Evolutionary conservation across 2,329 filamentous ascomycete genomes (phyloP).

Genomic region (Coniella lustricola): DNA sequence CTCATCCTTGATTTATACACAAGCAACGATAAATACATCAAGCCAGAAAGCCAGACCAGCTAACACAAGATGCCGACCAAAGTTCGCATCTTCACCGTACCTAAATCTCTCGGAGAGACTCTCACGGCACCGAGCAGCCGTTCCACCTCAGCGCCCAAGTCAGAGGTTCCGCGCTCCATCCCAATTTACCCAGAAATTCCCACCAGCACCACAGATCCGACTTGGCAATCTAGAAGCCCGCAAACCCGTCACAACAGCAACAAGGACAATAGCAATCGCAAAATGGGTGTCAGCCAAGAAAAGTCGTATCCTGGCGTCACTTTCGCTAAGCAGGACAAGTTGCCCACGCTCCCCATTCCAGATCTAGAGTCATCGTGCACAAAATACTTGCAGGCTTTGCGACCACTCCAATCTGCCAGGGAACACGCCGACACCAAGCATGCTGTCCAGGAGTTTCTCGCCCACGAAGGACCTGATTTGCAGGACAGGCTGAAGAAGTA

Average conservation of each 20-base stretch:
- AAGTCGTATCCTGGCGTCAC: conserved; percentile 67
- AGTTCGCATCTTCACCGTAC: conserved; percentile 62
- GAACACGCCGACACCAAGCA: conserved; percentile 78
- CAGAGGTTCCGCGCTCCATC: conserved; percentile 32
- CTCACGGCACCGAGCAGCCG: conserved; percentile 43
- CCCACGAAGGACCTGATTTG: conserved; percentile 70
- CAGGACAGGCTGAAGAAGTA: conserved; percentile 89
- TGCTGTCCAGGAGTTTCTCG: conserved; percentile 77
- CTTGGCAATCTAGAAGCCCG: too few species aligned
- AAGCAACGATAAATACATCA: conserved; percentile 31
- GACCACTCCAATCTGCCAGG: conserved; percentile 70
- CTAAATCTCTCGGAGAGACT: conserved; percentile 66
- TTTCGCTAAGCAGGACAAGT: conserved; percentile 78
- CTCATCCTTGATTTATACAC: conserved; percentile 69
- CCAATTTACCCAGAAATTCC: conserved; percentile 28
- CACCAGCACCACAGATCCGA: conserved; percentile 26
- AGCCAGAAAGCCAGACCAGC: conserved; percentile 25
- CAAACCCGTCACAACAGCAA: conserved; percentile 27
- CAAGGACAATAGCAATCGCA: too few species aligned
- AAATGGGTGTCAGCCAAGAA: conserved; percentile 46
- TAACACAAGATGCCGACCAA: conserved; percentile 52
- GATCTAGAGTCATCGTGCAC: conserved; percentile 72
- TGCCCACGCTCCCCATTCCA: conserved; percentile 89
- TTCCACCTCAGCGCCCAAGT: conserved; percentile 17
- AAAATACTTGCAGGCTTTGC: conserved; percentile 72